Conservation (phyloP, 148 eudicot species). For the Amaranthus hypochondriacus region DNA sequence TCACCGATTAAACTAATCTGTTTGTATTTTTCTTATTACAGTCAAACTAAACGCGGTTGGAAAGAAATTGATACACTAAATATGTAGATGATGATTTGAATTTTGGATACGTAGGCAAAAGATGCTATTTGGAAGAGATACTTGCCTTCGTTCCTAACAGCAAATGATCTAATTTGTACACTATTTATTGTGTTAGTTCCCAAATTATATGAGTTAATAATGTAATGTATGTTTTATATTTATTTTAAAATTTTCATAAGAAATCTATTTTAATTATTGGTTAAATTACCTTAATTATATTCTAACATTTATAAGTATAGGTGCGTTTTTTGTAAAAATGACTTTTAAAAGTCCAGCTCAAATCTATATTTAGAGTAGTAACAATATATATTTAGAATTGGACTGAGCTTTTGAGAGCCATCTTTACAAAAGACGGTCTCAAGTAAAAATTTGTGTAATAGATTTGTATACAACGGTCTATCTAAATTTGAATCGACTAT, state of each 20-base stretch:
- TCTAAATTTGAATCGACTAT: too few species aligned
- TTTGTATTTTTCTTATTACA: neutral
- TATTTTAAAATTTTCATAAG: neutral
- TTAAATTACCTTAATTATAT: too few species aligned
- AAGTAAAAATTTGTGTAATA: too few species aligned
- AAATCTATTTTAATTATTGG: too few species aligned
- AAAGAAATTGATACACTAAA: neutral
- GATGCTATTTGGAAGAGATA: neutral
- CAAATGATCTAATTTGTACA: neutral
- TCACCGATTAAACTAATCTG: neutral
- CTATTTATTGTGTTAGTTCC: neutral
- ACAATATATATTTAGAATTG: too few species aligned
- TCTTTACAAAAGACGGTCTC: too few species aligned
- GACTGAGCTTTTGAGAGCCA: too few species aligned
- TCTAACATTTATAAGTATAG: too few species aligned
- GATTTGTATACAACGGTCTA: too few species aligned
- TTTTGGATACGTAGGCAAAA: neutral
- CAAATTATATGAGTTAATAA: neutral
- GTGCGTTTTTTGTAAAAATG: too few species aligned
- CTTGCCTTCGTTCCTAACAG: neutral
- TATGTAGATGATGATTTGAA: neutral
- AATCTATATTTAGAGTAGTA: too few species aligned
- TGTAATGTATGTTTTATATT: neutral
- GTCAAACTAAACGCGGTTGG: conserved; percentile 1
- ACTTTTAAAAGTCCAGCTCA: too few species aligned